Base-by-base conservation (phyloP, 371 early-diverging fungal species). In the Rhizopus arrhizus region DNA sequence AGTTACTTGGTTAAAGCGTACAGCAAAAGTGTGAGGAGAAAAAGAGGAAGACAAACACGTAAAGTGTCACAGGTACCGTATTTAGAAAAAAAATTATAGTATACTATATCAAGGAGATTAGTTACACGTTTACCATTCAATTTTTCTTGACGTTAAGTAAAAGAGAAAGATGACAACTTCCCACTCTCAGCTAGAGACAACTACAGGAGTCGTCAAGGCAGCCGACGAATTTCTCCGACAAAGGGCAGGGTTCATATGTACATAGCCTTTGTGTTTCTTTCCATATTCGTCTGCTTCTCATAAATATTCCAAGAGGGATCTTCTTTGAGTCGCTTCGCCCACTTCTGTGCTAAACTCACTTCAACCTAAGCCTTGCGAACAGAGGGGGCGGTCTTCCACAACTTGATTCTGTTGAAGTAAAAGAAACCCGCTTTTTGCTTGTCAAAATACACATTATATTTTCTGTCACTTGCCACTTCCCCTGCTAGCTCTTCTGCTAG, bases 261-360 rank as follows among this genome's bases (percentile, higher is more conserved):
- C 45, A 55, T 38, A 29, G 40, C 34, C 53, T 33, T 33, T 28
- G 41, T 53, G 53, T 53, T 35, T 38, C 53, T 53, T 53, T 53
- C 34, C 33, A 38, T 53, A 50, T 60, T 65, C 4, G 60, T 65
- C 40, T 59, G 52, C 40, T 65, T 63, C 16, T 53, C 56, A 16
- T 56, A 60, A 5, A 65, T 65, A 22, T 65, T 47, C 56, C 56
- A 65, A 15, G 5, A 4, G 7, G 46, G 52, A 42, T 65, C 65
- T 56, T 65, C 57, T 50, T 36, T 59, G 28, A 59, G 52, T 46
- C 51, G 38, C 22, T 65, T 59, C 8, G 60, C 53, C 60, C 56
- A 65, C 1, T 13, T 56, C n/a, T 59, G 56, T 15, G 53, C 60
- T 12, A 60, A 56, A 0, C 56, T 51, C 15, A 38, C 35, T 35